Percentiles rank a stretch among this genome's conserved stretches.
These are phyloP conservation scores for Parachaetomium inaequale DNA, from an alignment of 495 filamentous ascomycete genomes.

Conservation along the genomic window DNA sequence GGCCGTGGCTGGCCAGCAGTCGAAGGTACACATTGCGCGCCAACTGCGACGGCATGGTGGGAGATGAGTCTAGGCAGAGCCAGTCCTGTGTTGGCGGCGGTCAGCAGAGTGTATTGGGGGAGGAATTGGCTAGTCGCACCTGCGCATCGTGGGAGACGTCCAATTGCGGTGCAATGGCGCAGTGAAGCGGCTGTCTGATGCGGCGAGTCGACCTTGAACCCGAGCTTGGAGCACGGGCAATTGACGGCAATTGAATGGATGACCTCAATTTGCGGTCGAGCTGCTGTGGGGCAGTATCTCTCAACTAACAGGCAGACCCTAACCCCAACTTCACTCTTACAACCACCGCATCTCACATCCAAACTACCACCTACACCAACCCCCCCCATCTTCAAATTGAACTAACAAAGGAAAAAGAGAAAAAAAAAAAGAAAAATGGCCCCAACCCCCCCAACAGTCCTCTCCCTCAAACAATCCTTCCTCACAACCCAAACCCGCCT, in stretches of 20 bases:
- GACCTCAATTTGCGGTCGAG: conserved; percentile 30
- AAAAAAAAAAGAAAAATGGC: conserved; percentile 23
- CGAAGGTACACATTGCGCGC: conserved; percentile 69
- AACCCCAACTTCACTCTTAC: conserved; percentile 1
- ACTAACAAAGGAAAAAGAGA: background rate
- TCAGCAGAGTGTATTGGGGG: background rate
- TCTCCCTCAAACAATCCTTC: conserved; percentile 62
- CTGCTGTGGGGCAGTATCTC: conserved; percentile 17
- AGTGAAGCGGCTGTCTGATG: conserved; percentile 5
- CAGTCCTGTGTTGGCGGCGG: conserved; percentile 12
- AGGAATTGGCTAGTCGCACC: conserved; percentile 12
- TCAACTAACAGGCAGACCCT: background rate
- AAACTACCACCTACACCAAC: too few relatives aligned
- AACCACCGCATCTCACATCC: background rate
- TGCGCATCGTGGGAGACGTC: conserved; percentile 25
- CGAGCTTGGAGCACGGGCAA: conserved; percentile 3
- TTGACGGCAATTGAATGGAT: too few relatives aligned
- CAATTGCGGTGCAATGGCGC: conserved; percentile 22
- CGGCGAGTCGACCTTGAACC: conserved; percentile 7
- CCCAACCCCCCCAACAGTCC: conserved; percentile 47
- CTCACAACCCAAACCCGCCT: conserved; percentile 60
- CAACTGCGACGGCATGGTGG: conserved; percentile 77
- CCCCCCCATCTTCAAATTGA: background rate
- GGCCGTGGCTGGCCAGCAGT: conserved; percentile 62
- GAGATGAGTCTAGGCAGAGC: conserved; percentile 26